A percentile compares a stretch with the other conserved stretches of the same genome.
Evolutionary conservation across 2,329 filamentous ascomycete species (phyloP).

Genomic region (Ophiostoma perfectum): DNA sequence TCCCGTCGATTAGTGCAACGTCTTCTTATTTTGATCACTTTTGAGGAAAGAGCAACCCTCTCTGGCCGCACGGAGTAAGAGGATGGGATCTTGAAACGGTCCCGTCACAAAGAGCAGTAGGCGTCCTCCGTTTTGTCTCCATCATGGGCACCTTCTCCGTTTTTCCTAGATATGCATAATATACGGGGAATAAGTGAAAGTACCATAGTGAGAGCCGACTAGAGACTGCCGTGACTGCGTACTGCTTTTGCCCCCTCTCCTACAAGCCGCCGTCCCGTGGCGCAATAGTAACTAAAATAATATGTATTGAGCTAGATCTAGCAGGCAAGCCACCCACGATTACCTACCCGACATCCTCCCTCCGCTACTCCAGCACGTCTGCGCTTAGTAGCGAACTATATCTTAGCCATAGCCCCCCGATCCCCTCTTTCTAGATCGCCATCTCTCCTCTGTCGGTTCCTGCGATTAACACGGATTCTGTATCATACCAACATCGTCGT

Average conservation of each 20-base stretch:
- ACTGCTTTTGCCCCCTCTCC: background rate
- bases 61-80: background rate
- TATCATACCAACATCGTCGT: background rate
- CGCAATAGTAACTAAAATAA: background rate
- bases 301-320: background rate
- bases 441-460: background rate
- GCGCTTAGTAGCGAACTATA: constrained; percentile 3
- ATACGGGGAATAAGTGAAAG: background rate
- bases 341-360: background rate
- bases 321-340: background rate
- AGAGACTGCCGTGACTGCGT: background rate
- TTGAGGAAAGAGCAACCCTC: background rate
- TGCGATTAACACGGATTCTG: background rate
- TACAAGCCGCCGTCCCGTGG: constrained; percentile 1
- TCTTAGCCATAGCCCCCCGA: background rate
- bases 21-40: background rate
- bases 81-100: background rate
- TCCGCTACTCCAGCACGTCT: background rate
- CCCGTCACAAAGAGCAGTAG: background rate
- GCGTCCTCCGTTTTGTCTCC: background rate
- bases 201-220: background rate
- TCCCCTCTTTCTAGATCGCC: background rate
- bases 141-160: background rate
- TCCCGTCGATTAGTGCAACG: background rate
- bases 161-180: background rate